Evolutionary conservation across 202 grass and related monocot genomes (phyloP), one percentile per base, ranked within the genome.

Genomic region (Bolboschoenoplectus hybrid): DNA sequence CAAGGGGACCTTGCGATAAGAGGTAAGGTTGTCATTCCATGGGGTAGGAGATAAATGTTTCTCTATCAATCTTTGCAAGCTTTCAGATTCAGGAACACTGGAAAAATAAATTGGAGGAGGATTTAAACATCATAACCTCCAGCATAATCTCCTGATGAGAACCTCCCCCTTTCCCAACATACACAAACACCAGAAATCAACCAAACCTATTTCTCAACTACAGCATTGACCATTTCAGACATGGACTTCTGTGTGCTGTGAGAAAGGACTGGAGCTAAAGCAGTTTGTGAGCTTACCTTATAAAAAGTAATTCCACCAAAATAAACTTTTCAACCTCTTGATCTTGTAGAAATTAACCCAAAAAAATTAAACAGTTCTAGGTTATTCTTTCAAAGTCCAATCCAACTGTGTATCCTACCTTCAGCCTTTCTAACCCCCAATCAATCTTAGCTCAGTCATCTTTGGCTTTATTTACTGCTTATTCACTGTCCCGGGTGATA

Each of bases 21-120:
- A 74, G 41, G 86, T 94, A 74, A 96, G 84, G 65, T 91, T 88
- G 81, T 98, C 89, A 80, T 94, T 94, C 93, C 93, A 98, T 74
- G 96, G 96, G n/a, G 86, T 86, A 85, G 91, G 93, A 83, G 55
- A 79, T 43, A 96, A 86, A 89, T 96, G 93, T 60, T 94, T 95
- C 84, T 91, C 91, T 85, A 98, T 73, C 64, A 90, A 80, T 88
- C 82, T 87, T 12, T 89, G 88, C 86, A 96, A 94, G 34, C 17
- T 92, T 69, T 72, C 56, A 79, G 83, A 64, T 84, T 98, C 93
- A 81, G 89, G 88, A 86, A 95, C 86, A 40, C 96, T 98, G 90
- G 26, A 88, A 94, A 89, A 85, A 32, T 79, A 79, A 79, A 82
- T 78, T 52, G 32, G 46, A 46, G 51, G 53, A 88, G 17, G 46